A percentile compares a stretch with the other conserved stretches of the same genome.
These are phyloP conservation scores for Lepiota venenata DNA, from an alignment of 768 basidiomycete genomes.

Conservation along the genomic window DNA sequence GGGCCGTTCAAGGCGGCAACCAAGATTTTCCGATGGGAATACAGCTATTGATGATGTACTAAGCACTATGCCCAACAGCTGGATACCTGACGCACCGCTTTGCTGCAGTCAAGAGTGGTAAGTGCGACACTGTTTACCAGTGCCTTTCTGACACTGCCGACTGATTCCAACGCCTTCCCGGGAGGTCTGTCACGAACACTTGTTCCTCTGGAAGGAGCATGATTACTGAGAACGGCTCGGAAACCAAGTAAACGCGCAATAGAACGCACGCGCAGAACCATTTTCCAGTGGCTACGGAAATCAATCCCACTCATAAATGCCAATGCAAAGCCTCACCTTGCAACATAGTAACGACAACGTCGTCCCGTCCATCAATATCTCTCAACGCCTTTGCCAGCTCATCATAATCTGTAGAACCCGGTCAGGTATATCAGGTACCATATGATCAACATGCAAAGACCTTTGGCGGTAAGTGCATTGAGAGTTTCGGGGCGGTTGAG, in stretches of 20 bases:
- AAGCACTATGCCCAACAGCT: background rate
- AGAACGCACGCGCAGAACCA: slow-evolving; percentile 71
- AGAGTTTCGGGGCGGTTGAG: slow-evolving; percentile 56
- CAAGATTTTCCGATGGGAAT: slow-evolving; percentile 64
- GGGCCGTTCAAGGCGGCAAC: slow-evolving; percentile 74
- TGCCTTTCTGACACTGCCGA: slow-evolving; percentile 38
- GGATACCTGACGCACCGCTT: slow-evolving; percentile 45
- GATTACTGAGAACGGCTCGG: background rate
- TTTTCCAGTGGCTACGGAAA: slow-evolving; percentile 49
- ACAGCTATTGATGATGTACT: slow-evolving; percentile 39
- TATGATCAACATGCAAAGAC: slow-evolving; percentile 17
- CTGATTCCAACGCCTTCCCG: slow-evolving; percentile 9
- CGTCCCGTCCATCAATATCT: slow-evolving; percentile 53
- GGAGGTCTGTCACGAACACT: slow-evolving; percentile 39
- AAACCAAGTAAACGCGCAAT: background rate
- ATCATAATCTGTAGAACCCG: slow-evolving; percentile 50
- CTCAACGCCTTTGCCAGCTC: slow-evolving; percentile 55
- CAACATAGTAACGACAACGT: slow-evolving; percentile 65
- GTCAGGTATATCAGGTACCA: background rate
- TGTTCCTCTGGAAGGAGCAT: slow-evolving; percentile 44
- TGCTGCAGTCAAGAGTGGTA: slow-evolving; percentile 57
- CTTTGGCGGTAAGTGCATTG: slow-evolving; percentile 58
- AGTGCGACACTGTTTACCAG: slow-evolving; percentile 43
- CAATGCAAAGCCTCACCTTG: slow-evolving; percentile 43
- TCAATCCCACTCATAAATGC: background rate